Base-by-base conservation (phyloP, 2,329 filamentous ascomycete genomes). In the Pseudocercospora vitis region DNA sequence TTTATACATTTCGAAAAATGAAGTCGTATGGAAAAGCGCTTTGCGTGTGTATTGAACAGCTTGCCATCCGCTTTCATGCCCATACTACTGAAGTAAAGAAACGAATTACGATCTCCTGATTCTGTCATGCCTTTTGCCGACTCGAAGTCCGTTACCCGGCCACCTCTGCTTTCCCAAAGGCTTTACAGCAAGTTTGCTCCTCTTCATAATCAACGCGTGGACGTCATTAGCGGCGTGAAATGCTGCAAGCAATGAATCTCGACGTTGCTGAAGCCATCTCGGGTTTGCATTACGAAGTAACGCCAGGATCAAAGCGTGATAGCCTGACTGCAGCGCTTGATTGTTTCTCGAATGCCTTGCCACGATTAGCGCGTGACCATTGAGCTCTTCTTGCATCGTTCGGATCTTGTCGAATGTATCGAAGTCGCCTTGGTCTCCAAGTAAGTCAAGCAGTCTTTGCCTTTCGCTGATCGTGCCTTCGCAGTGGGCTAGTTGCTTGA, bases 401-500 rank as follows among this genome's bases (percentile, higher is more conserved):
- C 23, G 18, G 16, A 40, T 11, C 16, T 16, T 40, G 4, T 40
- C 19, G 6, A 21, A 16, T 12, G n/a, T n/a, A 18, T 40, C 19
- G 12, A 5, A n/a, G 1, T 23, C 19, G 21, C 26, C 11, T 29
- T 11, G 6, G 26, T 7, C 11, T 40, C 37, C 8, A 39, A 19
- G 8, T n/a, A 23, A 12, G 18, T 21, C 23, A 9, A 40, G 19
- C 1, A 40, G 37, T 40, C 37, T 40, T 24, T 40, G 37, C 16
- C 37, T 23, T 24, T 40, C 37, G 37, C 23, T n/a, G 37, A 40
- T 23, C 3, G 19, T 40, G 18, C 37, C 37, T 40, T 40, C 19
- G 37, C 18, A 40, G 37, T 40, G 37, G 19, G 37, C 37, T 23
- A 40, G 37, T 18, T 40, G 37, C 21, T 40, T 40, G 18, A 40